These are phyloP conservation scores for Dicorynia guianensis DNA, from an alignment of 306 rosid genomes.

Conservation along the genomic window DNA sequence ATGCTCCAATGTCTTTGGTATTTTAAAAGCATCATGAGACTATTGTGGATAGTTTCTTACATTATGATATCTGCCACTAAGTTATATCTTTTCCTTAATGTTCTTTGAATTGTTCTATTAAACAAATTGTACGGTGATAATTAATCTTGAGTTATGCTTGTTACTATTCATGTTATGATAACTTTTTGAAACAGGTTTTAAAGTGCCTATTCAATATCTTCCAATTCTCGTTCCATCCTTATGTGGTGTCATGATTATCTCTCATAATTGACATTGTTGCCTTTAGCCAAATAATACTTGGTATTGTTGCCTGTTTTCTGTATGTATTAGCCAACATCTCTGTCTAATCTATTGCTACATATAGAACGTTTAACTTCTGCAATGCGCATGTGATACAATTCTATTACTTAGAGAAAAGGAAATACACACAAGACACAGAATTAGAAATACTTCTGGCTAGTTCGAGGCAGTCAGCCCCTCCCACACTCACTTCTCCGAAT, in stretches of 20 bases:
- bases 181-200: background rate
- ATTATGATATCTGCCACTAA: background rate
- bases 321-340: background rate
- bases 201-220: slow-evolving; percentile 1
- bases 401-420: too few species aligned
- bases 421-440: too few species aligned
- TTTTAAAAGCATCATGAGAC: slow-evolving; percentile 1
- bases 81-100: background rate
- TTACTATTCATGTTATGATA: background rate
- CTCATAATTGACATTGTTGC: background rate
- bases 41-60: background rate
- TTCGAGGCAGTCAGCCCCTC: too few species aligned
- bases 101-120: background rate
- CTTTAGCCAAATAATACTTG: background rate
- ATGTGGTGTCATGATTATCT: background rate
- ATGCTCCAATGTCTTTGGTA: slow-evolving; percentile 46
- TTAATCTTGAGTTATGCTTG: background rate
- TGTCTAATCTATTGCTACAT: background rate
- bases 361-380: background rate
- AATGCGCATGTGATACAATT: too few species aligned
- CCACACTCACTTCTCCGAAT: too few species aligned
- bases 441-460: too few species aligned
- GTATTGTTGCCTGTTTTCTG: background rate
- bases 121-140: background rate
- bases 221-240: background rate